phyloP scores from a whole-genome alignment of 106 monocot species.

The Dendrobium nobile region DNA sequence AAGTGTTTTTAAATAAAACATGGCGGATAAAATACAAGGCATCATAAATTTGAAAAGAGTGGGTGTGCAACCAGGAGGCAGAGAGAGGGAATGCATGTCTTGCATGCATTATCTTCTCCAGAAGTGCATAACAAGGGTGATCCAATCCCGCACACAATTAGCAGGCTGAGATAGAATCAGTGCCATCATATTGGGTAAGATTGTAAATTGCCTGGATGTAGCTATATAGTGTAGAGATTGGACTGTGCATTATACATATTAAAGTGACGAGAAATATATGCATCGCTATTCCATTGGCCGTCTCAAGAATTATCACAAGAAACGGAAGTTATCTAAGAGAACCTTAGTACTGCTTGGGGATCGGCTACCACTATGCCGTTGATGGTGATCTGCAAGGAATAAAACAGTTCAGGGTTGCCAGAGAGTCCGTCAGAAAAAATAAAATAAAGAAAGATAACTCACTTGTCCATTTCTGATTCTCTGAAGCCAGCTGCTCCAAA shows the following conservation, averaged over 20 bases:
- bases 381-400: slow-evolving; percentile 42
- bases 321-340: not conserved
- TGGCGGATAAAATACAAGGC: not conserved
- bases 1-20: not conserved
- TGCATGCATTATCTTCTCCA: not conserved
- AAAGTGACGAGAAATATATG: not conserved
- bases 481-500: slow-evolving; percentile 53
- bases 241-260: not conserved
- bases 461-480: slow-evolving; percentile 75
- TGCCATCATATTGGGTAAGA: not conserved
- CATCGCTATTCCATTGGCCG: not conserved
- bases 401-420: not conserved
- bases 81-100: not conserved
- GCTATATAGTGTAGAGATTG: not conserved
- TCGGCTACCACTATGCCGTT: slow-evolving; percentile 47
- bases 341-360: slow-evolving; percentile 47
- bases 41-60: not conserved
- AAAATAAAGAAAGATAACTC: not conserved
- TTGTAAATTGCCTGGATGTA: not conserved
- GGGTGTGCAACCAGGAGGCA: not conserved
- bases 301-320: not conserved
- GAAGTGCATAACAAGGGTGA: not conserved
- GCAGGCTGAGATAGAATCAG: not conserved
- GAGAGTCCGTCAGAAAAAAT: not conserved
- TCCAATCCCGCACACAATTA: not conserved